Base-by-base conservation (phyloP, 2,329 filamentous ascomycete genomes). In the Sphaerostilbella broomeana region DNA sequence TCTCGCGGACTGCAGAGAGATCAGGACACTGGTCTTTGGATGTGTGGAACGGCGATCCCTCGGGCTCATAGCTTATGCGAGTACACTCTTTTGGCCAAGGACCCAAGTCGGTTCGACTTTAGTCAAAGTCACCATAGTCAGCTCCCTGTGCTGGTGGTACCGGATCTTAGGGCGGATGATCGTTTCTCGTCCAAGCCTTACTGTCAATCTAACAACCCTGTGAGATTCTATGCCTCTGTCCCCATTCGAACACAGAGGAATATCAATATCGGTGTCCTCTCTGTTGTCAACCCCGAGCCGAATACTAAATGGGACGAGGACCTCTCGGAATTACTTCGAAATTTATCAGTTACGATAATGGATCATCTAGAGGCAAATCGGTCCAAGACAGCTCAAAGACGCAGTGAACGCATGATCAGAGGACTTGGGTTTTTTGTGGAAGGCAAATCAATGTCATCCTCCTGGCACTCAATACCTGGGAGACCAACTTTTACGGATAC, bases 201-300 rank as follows among this genome's bases (percentile, higher is more conserved):
- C 11, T 45, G 53, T 8, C 36, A 40, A 4, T 35, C 34, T 2
- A 42, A 47, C 13, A 47, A 52, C 0, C 38, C 46, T 1, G 44
- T 47, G 10, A 51, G 52, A 1, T 63, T 63, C 40, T 63, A 61
- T 29, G 56, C 58, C 0, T 59, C 52, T 4, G 58, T 62, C 0
- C 60, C 61, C 5, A 61, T 63, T n/a, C 53, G 56, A 0, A 55
- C 53, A 0, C 51, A 47, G 4, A 42, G 49, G 4, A 59, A 57
- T 12, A 52, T 62, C 44, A 59, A 60, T 39, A 63, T 64, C 15
- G 61, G 61, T 8, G 59, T 60, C 1, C 55, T 55, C 8, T 57
- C 49, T 20, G 47, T 62, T 4, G 36, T 46, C 16, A 45, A 31
- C 19, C 30, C 43, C 2, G 38, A 43, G 15, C 39, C 42, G 5